Evolutionary conservation across 2,329 filamentous ascomycete genomes (phyloP), one percentile per base, ranked within the genome.

Genomic region (Penicillium sp.): DNA sequence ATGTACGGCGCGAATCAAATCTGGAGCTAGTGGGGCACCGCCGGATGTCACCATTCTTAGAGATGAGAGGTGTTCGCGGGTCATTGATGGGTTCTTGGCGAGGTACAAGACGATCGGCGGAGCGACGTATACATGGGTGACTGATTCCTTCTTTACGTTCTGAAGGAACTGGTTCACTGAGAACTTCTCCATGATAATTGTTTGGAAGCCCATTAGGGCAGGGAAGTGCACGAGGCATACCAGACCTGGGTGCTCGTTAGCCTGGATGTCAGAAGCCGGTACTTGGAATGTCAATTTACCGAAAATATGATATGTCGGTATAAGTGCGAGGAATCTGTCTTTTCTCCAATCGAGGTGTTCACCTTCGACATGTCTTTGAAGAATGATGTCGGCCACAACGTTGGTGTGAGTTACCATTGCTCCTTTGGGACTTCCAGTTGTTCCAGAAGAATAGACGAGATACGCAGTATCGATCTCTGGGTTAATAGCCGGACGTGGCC

Each of bases 381-480:
- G 47, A 7, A 56, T 18, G n/a, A 64, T 24, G 16, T 52, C 45
- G 0, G 58, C 48, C 10, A 64, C 60, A 14, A 63, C 47, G 36
- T 65, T 64, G 5, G 31, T 29, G 42, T 65, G 63, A 1, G 56
- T 57, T 2, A 64, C 9, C 52, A 57, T 60, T 16, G 62, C 59
- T 2, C 66, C 67, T 51, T 71, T 70, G 0, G 68, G 65, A 0
- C 55, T 56, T 5, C 67, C 68, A 1, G 66, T 69, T 4, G 68
- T 71, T 3, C 68, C 68, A n/a, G 66, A 68, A 13, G 63, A 67
- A 44, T 70, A 71, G 1, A 71, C 63, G 9, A 70, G 43, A 50
- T 63, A 68, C 1, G 61, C 59, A 3, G 54, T 18, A 45, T 65
- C 62, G 14, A 39, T 44, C 4, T 11, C 45, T 1, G 59, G 54